Conservation (phyloP, 1,284 basidiomycete genomes). For the Malassezia japonica region DNA sequence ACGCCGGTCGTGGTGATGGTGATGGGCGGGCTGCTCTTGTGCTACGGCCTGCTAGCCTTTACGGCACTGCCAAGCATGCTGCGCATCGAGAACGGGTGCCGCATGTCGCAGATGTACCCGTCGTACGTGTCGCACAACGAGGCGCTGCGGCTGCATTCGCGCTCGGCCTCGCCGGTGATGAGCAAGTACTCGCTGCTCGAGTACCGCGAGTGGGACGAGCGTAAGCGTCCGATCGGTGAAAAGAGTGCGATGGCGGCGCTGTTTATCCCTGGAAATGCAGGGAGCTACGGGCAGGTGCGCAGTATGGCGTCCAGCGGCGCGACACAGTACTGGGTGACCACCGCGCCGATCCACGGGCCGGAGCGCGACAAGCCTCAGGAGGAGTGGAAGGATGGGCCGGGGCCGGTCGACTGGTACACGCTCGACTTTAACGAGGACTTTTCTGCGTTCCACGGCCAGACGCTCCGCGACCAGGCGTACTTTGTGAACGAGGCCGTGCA, state of each 20-base stretch:
- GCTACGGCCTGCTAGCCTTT: slow-evolving; percentile 25
- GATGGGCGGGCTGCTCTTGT: not conserved
- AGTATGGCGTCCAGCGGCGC: slow-evolving; percentile 85
- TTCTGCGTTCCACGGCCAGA: slow-evolving; percentile 85
- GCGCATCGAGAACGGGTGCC: slow-evolving; percentile 55
- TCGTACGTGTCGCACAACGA: slow-evolving; percentile 60
- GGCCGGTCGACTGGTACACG: slow-evolving; percentile 18
- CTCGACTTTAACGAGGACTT: slow-evolving; percentile 94
- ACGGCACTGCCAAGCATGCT: slow-evolving; percentile 23
- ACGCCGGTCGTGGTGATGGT: slow-evolving; percentile 1
- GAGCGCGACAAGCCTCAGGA: slow-evolving; percentile 2
- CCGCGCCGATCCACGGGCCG: not conserved
- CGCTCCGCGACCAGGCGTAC: slow-evolving; percentile 68
- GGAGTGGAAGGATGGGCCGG: slow-evolving; percentile 26
- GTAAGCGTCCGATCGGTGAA: not conserved
- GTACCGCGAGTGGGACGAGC: slow-evolving; percentile 61
- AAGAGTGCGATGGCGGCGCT: slow-evolving; percentile 59
- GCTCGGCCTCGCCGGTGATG: slow-evolving; percentile 58
- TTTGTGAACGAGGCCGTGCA: slow-evolving; percentile 66
- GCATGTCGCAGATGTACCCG: slow-evolving; percentile 96
- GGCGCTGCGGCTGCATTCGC: slow-evolving; percentile 52
- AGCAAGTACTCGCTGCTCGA: slow-evolving; percentile 72
- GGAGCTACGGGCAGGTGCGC: slow-evolving; percentile 83
- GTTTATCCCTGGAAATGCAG: slow-evolving; percentile 95
- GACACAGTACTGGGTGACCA: slow-evolving; percentile 60